These are phyloP conservation scores for Backusella luteola DNA, from an alignment of 192 early-diverging fungal species.

Conservation along the genomic window DNA sequence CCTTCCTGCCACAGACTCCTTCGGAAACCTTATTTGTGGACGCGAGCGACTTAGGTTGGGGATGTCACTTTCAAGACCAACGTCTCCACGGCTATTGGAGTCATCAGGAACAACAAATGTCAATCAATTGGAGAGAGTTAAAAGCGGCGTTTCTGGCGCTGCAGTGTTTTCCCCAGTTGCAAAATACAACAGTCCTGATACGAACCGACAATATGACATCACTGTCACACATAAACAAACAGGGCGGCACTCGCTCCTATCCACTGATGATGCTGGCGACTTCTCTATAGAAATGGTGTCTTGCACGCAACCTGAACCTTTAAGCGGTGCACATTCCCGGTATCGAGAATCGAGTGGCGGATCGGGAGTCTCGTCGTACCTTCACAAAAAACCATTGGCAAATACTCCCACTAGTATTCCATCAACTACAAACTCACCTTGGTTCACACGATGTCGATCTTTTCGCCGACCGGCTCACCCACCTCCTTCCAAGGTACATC, in stretches of 20 bases:
- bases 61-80: too few relatives aligned
- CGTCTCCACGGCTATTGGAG: too few relatives aligned
- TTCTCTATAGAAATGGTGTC: neutral
- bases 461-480: constrained; percentile 12
- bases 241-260: constrained; percentile 19
- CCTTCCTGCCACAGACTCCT: too few relatives aligned
- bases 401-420: neutral
- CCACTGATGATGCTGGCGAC: constrained; percentile 23
- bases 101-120: too few relatives aligned
- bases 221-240: constrained; percentile 4
- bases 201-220: constrained; percentile 18
- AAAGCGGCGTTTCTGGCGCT: constrained; percentile 12
- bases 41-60: too few relatives aligned
- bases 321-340: constrained; percentile 10
- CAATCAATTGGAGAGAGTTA: constrained; percentile 38
- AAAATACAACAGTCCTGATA: neutral
- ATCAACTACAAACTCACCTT: neutral
- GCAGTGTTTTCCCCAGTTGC: neutral
- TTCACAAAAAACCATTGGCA: constrained; percentile 14
- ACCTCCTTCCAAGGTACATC: constrained; percentile 15
- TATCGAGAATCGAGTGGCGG: neutral
- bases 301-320: neutral
- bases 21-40: too few relatives aligned
- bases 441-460: constrained; percentile 13
- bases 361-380: neutral